Base-by-base conservation (phyloP, 116 monocot genomes). In the Trichopus zeylanicus region DNA sequence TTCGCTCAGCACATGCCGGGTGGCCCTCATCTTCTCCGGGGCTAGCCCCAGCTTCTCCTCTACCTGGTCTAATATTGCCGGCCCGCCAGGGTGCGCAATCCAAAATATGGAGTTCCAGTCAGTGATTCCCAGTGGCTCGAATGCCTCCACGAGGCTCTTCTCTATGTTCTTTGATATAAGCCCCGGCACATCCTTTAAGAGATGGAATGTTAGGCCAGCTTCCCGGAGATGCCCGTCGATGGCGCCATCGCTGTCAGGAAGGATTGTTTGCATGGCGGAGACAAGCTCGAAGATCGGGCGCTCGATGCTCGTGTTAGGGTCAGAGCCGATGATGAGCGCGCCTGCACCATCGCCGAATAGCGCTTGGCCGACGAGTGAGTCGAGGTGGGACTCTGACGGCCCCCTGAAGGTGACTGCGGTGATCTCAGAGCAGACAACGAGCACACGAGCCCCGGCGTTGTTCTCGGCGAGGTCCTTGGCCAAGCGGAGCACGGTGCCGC, bases 381-480 rank as follows among this genome's bases (percentile, higher is more conserved):
- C 69, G 18, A 69, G 52, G 46, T 64, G 53, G 28, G 53, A 37
- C 10, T 75, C 75, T 38, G 39, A 29, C 13, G 75, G 75, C 1
- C 75, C 75, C 29, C 70, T 60, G 60, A 69, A 60, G 8, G 53
- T 58, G 37, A 64, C 53, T 3, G 57, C 54, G 19, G 64, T 69
- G 65, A 51, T 75, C 53, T 75, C 75, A 26, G 59, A 63, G 60
- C 69, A 64, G 18, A 75, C 70, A 26, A 65, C 65, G 19, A 75
- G 69, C 8, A 75, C 75, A 3, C 75, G 37, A 8, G 75, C 69
- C 24, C 75, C 75, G 26, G 46, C 29, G 70, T 86, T 86, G 86
- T 75, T 86, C 75, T 86, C 81, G 4, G 81, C 74, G 13, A 81
- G 18, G 62, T 86, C 81, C 47, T 86, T 81, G 67, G 86, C 86